A percentile compares a stretch with the other conserved stretches of the same genome.
These are phyloP conservation scores for Aspergillus pseudotamarii DNA, from an alignment of 2,329 filamentous ascomycete species.

Conservation along the genomic window DNA sequence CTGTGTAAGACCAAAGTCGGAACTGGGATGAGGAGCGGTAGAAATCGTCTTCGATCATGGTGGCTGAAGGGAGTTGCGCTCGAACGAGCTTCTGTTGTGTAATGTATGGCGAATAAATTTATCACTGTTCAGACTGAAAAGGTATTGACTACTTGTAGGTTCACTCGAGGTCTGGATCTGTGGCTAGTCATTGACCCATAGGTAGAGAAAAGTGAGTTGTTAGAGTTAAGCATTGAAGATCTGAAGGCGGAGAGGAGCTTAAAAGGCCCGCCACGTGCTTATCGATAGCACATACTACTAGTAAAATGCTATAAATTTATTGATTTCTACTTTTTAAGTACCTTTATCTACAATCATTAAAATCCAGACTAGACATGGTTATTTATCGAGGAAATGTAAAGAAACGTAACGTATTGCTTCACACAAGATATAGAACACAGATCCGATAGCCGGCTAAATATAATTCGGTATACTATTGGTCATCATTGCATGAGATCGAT, in stretches of 20 bases:
- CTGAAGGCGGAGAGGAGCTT: slow-evolving; percentile 5
- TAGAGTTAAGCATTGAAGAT: not conserved
- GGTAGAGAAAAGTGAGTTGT: not conserved
- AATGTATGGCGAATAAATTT: not conserved
- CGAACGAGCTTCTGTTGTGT: not conserved
- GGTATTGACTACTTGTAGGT: no score
- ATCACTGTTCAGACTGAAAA: not conserved
- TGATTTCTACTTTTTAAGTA: not conserved
- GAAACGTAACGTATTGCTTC: not conserved
- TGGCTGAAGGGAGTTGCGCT: not conserved
- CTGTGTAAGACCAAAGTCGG: slow-evolving; percentile 88
- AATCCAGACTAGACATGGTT: not conserved
- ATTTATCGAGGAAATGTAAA: not conserved
- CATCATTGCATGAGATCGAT: not conserved
- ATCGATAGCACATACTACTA: no score
- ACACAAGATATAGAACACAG: not conserved
- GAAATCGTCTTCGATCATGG: slow-evolving; percentile 84
- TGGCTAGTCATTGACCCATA: not conserved
- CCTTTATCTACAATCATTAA: not conserved
- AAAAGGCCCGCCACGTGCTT: slow-evolving; percentile 22
- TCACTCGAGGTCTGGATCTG: not conserved
- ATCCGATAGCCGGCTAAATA: not conserved
- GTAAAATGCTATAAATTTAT: no score
- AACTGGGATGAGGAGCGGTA: slow-evolving; percentile 91
- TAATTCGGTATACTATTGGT: not conserved